phyloP scores from a whole-genome alignment of 257 asterid genomes.

The Eucommia ulmoides region DNA sequence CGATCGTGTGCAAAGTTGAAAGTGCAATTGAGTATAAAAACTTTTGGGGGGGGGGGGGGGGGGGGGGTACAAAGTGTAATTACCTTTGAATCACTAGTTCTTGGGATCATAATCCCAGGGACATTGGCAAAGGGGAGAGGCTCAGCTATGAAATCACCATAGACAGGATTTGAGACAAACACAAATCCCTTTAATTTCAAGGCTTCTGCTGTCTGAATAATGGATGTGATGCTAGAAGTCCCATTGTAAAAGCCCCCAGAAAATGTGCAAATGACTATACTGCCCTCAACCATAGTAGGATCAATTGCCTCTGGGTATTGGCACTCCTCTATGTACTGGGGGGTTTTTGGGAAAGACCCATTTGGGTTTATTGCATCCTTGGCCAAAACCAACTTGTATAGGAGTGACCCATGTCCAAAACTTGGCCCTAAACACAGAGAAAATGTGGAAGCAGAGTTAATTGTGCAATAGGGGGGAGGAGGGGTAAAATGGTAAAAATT shows the following conservation, averaged over 20 bases:
- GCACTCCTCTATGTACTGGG: slow-evolving; percentile 57
- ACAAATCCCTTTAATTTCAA: slow-evolving; percentile 66
- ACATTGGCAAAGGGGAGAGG: slow-evolving; percentile 72
- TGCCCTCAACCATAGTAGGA: slow-evolving; percentile 38
- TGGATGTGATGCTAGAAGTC: slow-evolving; percentile 40
- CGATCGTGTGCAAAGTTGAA: too few species aligned
- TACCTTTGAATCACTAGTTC: slow-evolving; percentile 52
- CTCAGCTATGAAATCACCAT: slow-evolving; percentile 82
- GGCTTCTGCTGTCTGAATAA: slow-evolving; percentile 47
- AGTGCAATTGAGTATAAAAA: too few species aligned
- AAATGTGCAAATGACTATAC: slow-evolving; percentile 76
- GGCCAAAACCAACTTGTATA: slow-evolving; percentile 56
- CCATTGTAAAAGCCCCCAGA: slow-evolving; percentile 70
- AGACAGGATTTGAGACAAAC: slow-evolving; percentile 60
- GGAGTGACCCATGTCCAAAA: slow-evolving; percentile 46
- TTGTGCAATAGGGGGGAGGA: too few species aligned
- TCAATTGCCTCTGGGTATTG: slow-evolving; percentile 72
- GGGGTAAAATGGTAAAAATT: too few species aligned
- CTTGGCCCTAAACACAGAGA: slow-evolving; percentile 36
- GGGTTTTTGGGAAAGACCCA: slow-evolving; percentile 39
- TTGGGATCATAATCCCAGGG: slow-evolving; percentile 80
- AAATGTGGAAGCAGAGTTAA: too few species aligned
- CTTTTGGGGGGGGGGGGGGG: too few species aligned
- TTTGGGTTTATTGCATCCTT: slow-evolving; percentile 46
- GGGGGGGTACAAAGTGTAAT: too few species aligned